A percentile compares a stretch with the other conserved stretches of the same genome.
Conservation (phyloP, 129 eudicot genomes). For the Calendula officinalis region DNA sequence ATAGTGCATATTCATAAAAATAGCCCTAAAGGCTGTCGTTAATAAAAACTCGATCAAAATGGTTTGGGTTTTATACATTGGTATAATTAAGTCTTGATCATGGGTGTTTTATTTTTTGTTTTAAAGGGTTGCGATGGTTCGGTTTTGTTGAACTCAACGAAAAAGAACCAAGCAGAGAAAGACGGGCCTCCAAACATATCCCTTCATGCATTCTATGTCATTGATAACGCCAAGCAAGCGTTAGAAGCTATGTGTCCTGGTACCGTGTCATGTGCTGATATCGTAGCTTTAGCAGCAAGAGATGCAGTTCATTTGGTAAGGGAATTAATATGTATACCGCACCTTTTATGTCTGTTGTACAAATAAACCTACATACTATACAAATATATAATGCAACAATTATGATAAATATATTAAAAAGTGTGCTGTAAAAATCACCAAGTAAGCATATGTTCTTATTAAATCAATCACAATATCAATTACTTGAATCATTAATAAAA, state of each 20-base stretch:
- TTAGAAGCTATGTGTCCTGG: constrained; percentile 43
- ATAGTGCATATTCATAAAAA: too few species aligned
- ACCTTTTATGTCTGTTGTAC: too few species aligned
- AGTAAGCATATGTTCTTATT: constrained; percentile 5
- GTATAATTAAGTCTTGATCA: background rate
- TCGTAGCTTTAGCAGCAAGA: constrained; percentile 47
- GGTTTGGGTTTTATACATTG: background rate
- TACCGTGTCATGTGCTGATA: constrained; percentile 46
- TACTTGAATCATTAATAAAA: background rate
- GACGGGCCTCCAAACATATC: constrained; percentile 51
- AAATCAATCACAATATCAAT: background rate
- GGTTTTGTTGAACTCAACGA: constrained; percentile 41
- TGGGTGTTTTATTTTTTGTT: background rate
- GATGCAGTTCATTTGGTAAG: constrained; percentile 50
- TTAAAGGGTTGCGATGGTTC: constrained; percentile 54
- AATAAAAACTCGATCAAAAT: too few species aligned
- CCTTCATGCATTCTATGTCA: constrained; percentile 41
- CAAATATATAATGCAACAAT: too few species aligned
- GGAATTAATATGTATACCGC: too few species aligned
- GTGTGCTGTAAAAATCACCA: too few species aligned
- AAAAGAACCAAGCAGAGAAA: constrained; percentile 39
- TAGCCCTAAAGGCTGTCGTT: too few species aligned
- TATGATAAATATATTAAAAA: too few species aligned
- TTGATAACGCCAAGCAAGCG: constrained; percentile 36
- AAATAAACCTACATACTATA: too few species aligned